Base-by-base conservation (phyloP, 1,284 basidiomycete species). In the Cystobasidium sp. region DNA sequence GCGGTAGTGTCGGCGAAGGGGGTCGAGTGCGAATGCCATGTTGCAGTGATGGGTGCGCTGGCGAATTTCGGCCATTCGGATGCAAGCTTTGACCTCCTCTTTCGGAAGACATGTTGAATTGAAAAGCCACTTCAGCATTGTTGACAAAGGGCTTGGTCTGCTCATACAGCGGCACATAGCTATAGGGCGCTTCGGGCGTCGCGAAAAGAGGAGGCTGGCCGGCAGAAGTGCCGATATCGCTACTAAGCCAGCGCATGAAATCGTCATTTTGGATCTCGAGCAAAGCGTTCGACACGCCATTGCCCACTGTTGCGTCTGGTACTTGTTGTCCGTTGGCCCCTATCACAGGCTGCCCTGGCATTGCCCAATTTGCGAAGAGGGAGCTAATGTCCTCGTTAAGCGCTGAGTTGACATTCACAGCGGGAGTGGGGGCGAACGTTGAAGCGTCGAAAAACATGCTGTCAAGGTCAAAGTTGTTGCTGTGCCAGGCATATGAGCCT, bases 1-100 rank as follows among this genome's bases (percentile, higher is more conserved):
- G 44, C 14, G 59, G 59, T 8, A 61, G 44, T 1, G 10, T 46
- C 41, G 59, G 59, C 41, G 59, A 61, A 43, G 59, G 59, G 5
- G 59, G 59, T 16, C 59, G 59, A 4, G 59, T 61, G 18, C 59
- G 59, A 12, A 61, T 43, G n/a, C 59, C 59, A 61, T 61, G 59
- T 37, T 61, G 59, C 6, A 61, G 41, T 9, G 59, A 44, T 37
- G 59, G 59, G n/a, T 56, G 53, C 6, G 53, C 18, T 7, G 53
- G 53, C 10, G 53, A 31, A 31, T 10, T 6, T 3, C 24, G 24
- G 9, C 22, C 53, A 56, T 56, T 56, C 20, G 41, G 44, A 31
- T 61, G 59, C 9, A 12, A 14, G 12, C 20, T 12, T 44, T 61
- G 44, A 12, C 59, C 39, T 18, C 39, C 59, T 61, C 59, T 43